A percentile compares a stretch with the other conserved stretches of the same genome.
These are phyloP conservation scores for Clitopilus hobsonii DNA, from an alignment of 768 basidiomycete genomes.

Conservation along the genomic window DNA sequence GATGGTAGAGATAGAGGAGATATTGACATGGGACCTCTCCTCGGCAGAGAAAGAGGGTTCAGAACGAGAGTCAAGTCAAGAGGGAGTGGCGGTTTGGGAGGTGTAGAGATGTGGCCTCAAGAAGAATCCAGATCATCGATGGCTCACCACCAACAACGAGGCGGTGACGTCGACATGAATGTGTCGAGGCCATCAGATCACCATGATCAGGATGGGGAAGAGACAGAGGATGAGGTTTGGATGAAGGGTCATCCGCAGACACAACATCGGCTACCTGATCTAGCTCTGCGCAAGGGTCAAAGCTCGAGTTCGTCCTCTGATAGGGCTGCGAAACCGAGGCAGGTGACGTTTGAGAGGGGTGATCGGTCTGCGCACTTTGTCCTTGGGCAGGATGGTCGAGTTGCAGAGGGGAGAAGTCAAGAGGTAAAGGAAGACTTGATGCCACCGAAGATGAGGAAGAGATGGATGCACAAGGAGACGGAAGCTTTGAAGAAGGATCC, in stretches of 20 bases:
- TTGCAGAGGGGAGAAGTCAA: background rate
- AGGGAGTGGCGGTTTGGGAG: conserved; percentile 57
- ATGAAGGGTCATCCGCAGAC: background rate
- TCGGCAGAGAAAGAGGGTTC: conserved; percentile 59
- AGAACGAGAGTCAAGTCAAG: conserved; percentile 53
- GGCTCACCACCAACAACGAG: conserved; percentile 2
- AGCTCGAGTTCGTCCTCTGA: no score
- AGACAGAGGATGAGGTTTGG: background rate
- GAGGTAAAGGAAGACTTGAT: conserved; percentile 32
- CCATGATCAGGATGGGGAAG: conserved; percentile 6
- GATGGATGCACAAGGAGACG: conserved; percentile 30
- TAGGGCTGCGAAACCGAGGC: background rate
- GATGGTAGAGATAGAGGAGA: conserved; percentile 9
- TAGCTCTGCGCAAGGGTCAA: background rate
- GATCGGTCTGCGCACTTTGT: background rate
- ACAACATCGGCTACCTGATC: conserved; percentile 3
- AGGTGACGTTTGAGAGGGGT: background rate
- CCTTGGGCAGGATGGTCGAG: conserved; percentile 10
- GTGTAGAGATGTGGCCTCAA: conserved; percentile 44
- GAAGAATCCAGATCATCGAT: conserved; percentile 1
- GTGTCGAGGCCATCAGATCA: background rate
- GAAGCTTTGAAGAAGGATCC: conserved; percentile 18
- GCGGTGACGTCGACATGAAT: background rate
- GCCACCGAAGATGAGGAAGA: conserved; percentile 64
- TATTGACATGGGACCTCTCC: conserved; percentile 56